phyloP scores from a whole-genome alignment of 2,329 filamentous ascomycete species.

The Diplodia seriata region DNA sequence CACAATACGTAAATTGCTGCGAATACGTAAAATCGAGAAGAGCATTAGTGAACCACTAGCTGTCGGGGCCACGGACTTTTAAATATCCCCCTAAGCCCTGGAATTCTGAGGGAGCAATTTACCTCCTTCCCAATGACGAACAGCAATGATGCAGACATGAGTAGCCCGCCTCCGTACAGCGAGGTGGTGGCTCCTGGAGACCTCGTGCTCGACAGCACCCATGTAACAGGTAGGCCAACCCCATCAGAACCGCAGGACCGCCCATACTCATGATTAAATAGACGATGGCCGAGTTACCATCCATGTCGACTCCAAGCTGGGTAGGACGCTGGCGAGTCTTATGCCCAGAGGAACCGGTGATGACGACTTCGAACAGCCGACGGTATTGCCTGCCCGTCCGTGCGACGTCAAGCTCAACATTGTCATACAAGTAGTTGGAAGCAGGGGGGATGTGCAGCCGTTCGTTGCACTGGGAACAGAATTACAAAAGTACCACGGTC shows the following conservation, averaged over 20 bases:
- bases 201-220: slow-evolving; percentile 1
- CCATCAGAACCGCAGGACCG: not conserved
- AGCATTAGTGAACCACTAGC: not conserved
- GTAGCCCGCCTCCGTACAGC: slow-evolving; percentile 7
- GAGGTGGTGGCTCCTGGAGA: slow-evolving; percentile 9
- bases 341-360: slow-evolving; percentile 12
- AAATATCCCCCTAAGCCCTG: not conserved
- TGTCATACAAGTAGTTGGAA: slow-evolving; percentile 63
- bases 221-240: not conserved
- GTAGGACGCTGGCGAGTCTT: not conserved
- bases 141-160: no score
- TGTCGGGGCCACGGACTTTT: not conserved
- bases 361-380: not conserved
- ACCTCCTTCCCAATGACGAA: not conserved
- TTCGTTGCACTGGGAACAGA: slow-evolving; percentile 64
- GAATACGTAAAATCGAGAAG: slow-evolving; percentile 7
- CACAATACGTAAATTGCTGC: slow-evolving; percentile 12
- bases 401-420: slow-evolving; percentile 53
- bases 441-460: slow-evolving; percentile 64
- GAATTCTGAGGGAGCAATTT: not conserved
- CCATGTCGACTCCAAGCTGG: slow-evolving; percentile 38
- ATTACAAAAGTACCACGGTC: slow-evolving; percentile 56
- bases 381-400: not conserved
- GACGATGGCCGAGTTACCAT: slow-evolving; percentile 40
- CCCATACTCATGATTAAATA: not conserved